Base-by-base conservation (phyloP, 2,329 filamentous ascomycete species). In the Aspergillus pseudoviridinutans region DNA sequence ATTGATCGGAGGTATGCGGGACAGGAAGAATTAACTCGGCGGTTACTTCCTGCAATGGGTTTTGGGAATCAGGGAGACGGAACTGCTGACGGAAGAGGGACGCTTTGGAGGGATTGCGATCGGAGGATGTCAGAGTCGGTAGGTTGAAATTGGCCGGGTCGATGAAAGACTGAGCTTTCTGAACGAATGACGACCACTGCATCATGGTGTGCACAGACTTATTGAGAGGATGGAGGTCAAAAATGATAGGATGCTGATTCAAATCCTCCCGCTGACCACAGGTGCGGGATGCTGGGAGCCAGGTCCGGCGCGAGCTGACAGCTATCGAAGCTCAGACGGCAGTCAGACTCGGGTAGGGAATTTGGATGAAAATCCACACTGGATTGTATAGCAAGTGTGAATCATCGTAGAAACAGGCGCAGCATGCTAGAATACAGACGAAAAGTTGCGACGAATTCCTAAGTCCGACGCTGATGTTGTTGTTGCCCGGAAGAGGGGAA, bases 21-120 rank as follows among this genome's bases (percentile, higher is more conserved):
- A 85, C 87, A 55, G 88, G 87, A 58, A 99, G 90, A 56, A 92
- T 95, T 59, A 99, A 85, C 80, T 99, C 94, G 70, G 94, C 92
- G 60, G 90, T 92, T 77, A 99, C 97, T 80, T 99, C 94, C 78
- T 95, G 92, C 57, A 97, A 84, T 56, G 94, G 94, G 61, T 90
- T 92, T 77, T 99, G 93, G 42, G 91, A 89, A 70, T 91, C 87
- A 49, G 94, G 94, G 35, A 99, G 88, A 64, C 94, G 91, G 80
- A 99, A 99, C 77, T 99, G 94, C 74, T 89, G 88, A 78, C 94
- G 92, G 79, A 97, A 99, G 58, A 97, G 85, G 53, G 89, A 88
- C 56, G 92, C 87, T 79, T 97, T 97, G 71, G 92, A 93, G 51
- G 92, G 92, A 72, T 91, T 89, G 62, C 84, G 85, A 76, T 94